Conservation (phyloP, 1,284 basidiomycete species). For the Malassezia caprae region DNA sequence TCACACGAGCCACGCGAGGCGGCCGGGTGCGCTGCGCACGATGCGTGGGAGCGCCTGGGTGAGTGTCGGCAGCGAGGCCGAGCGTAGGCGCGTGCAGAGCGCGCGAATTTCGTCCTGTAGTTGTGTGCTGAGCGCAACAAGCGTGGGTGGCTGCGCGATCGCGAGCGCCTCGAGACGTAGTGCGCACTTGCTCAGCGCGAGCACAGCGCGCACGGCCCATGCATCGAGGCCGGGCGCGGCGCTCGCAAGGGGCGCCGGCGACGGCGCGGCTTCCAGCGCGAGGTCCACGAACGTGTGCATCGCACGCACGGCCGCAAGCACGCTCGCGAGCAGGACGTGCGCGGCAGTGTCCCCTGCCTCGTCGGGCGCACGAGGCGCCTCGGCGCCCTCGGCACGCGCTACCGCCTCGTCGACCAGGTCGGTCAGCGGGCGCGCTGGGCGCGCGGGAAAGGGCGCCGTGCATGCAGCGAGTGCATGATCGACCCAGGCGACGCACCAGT, state of each 20-base stretch:
- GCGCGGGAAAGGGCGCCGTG: background rate
- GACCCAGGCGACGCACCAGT: conserved; percentile 11
- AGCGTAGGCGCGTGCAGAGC: background rate
- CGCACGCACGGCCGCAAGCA: background rate
- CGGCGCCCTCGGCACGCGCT: background rate
- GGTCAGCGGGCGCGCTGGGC: background rate
- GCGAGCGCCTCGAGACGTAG: background rate
- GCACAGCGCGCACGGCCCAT: background rate
- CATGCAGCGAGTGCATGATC: conserved; percentile 5
- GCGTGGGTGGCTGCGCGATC: background rate
- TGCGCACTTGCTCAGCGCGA: conserved; percentile 3
- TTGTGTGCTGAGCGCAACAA: background rate
- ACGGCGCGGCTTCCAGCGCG: background rate
- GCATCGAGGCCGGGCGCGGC: conserved; percentile 1
- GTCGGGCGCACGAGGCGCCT: background rate
- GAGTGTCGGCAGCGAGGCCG: background rate
- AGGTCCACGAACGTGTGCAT: background rate
- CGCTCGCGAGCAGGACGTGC: background rate
- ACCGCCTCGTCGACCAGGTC: conserved; percentile 6
- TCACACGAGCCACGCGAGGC: conserved; percentile 2
- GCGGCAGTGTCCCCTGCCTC: background rate
- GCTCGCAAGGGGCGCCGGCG: background rate
- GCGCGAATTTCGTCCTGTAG: background rate
- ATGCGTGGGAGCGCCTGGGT: background rate
- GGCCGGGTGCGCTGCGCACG: background rate